Base-by-base conservation (phyloP, 805 yeast genomes). In the Ogataea pini region DNA sequence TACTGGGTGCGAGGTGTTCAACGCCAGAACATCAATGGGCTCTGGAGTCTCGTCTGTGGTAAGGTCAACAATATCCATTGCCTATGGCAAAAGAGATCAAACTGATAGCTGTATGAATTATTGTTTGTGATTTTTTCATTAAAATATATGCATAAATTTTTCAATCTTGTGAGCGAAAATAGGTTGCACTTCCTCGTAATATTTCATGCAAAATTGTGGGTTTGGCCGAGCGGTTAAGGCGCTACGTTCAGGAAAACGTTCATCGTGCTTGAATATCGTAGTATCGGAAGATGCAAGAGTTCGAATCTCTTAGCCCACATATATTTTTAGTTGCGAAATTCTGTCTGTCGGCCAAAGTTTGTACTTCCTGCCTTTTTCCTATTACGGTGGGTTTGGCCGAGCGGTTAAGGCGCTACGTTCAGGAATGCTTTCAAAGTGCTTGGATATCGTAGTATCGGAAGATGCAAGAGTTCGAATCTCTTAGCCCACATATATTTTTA, bases 191-290 rank as follows among this genome's bases (percentile, higher is more conserved):
- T 28, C 31, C 31, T 28, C 31, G 14, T 12, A 28, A 10, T 10
- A 12, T 28, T 12, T 12, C 9, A 4, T 28, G 13, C 31, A 28
- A 28, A 8, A 12, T 27, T 17, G 62, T 53, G 61, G 59, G 62
- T 56, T 58, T 58, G 61, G 62, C 62, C 61, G 61, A 58, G 62
- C 57, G 61, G 62, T 57, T 57, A 58, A 57, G 61, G 62, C 62
- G 62, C 57, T 61, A 55, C 61, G 59, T 57, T 58, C 56, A 58
- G 61, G 62, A 37, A 5, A 4, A 25, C 20, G 41, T 16, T 40
- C 27, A 22, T 7, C 29, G 28, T 33, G 16, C 44, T 36, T 17
- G 37, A 22, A 32, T 36, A 32, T 59, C 59, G 61, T 55, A 61
- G 57, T 58, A 49, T 58, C 62, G 56, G 48, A 57, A 55, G 61